Percentiles rank a stretch among this genome's conserved stretches.
Evolutionary conservation across 2,329 filamentous ascomycete genomes (phyloP).

Genomic region (Pyrenophora teres): DNA sequence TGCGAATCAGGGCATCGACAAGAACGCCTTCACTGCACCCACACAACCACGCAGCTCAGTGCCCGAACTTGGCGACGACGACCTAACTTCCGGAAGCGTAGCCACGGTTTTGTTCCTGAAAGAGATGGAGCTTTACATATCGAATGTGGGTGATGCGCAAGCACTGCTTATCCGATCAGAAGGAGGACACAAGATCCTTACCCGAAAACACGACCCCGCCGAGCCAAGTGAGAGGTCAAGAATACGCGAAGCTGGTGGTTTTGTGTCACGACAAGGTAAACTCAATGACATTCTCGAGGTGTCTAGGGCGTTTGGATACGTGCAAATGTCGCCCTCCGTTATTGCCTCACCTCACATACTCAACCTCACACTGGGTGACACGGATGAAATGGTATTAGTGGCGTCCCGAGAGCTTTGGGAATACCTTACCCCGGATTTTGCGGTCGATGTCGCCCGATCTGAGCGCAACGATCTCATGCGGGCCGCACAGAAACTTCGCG

Average conservation of each 20-base stretch:
- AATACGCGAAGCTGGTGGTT: slow-evolving; percentile 92
- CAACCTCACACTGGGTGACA: slow-evolving; percentile 77
- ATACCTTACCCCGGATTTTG: slow-evolving; percentile 84
- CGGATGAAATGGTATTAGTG: slow-evolving; percentile 91
- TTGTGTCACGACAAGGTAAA: slow-evolving; percentile 91
- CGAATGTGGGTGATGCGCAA: slow-evolving; percentile 93
- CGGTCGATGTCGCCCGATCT: slow-evolving; percentile 86
- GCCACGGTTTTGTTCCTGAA: slow-evolving; percentile 91
- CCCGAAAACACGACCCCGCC: slow-evolving; percentile 90
- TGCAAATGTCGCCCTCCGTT: slow-evolving; percentile 87
- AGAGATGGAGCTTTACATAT: slow-evolving; percentile 87
- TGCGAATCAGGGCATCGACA: slow-evolving; percentile 79
- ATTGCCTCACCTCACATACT: slow-evolving; percentile 87
- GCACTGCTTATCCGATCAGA: slow-evolving; percentile 94
- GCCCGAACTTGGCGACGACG: slow-evolving; percentile 83
- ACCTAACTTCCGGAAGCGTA: slow-evolving; percentile 86
- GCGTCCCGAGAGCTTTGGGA: slow-evolving; percentile 96
- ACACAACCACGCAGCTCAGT: slow-evolving; percentile 69
- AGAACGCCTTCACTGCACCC: slow-evolving; percentile 52
- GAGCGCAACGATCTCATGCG: slow-evolving; percentile 92
- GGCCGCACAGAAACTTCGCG: slow-evolving; percentile 89
- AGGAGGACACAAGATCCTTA: slow-evolving; percentile 80
- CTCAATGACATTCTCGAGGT: slow-evolving; percentile 91
- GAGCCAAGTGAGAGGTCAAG: slow-evolving; percentile 81
- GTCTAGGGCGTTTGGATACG: slow-evolving; percentile 92